Conservation (phyloP, 192 early-diverging fungal species). For the Radiomyces spectabilis region DNA sequence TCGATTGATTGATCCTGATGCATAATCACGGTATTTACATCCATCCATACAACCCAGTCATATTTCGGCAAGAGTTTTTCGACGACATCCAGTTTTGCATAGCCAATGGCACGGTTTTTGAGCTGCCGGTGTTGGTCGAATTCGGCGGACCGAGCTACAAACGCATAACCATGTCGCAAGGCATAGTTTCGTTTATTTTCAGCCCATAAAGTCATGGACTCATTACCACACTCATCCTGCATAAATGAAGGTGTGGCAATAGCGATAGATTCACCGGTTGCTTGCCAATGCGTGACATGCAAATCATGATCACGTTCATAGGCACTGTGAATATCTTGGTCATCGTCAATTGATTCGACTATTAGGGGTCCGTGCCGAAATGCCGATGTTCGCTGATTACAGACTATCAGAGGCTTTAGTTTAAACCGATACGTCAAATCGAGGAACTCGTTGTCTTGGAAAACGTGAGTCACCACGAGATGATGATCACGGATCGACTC, state of each 20-base stretch:
- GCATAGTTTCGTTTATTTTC: slow-evolving; percentile 48
- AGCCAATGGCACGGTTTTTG: not conserved
- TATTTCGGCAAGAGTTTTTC: slow-evolving; percentile 48
- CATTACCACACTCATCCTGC: slow-evolving; percentile 40
- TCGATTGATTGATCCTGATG: slow-evolving; percentile 32
- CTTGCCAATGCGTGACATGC: too few relatives aligned
- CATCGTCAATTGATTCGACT: slow-evolving; percentile 10
- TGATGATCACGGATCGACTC: slow-evolving; percentile 18
- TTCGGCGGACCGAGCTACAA: slow-evolving; percentile 41
- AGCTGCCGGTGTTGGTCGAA: slow-evolving; percentile 38
- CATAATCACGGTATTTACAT: slow-evolving; percentile 48
- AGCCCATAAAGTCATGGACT: slow-evolving; percentile 28
- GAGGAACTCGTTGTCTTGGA: slow-evolving; percentile 36
- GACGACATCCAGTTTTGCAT: slow-evolving; percentile 37
- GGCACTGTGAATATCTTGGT: not conserved
- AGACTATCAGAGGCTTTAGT: slow-evolving; percentile 17
- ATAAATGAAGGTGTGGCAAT: slow-evolving; percentile 45
- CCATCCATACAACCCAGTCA: slow-evolving; percentile 53
- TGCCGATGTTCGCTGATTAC: slow-evolving; percentile 1
- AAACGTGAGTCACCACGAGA: slow-evolving; percentile 33
- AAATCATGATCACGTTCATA: too few relatives aligned
- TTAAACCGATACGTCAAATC: slow-evolving; percentile 22
- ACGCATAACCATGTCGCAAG: slow-evolving; percentile 38
- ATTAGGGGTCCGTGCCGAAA: not conserved
- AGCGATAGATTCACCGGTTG: too few relatives aligned